A percentile compares a stretch with the other conserved stretches of the same genome.
These are phyloP conservation scores for Leucosporidium yakuticum DNA, from an alignment of 768 basidiomycete species.

Conservation along the genomic window DNA sequence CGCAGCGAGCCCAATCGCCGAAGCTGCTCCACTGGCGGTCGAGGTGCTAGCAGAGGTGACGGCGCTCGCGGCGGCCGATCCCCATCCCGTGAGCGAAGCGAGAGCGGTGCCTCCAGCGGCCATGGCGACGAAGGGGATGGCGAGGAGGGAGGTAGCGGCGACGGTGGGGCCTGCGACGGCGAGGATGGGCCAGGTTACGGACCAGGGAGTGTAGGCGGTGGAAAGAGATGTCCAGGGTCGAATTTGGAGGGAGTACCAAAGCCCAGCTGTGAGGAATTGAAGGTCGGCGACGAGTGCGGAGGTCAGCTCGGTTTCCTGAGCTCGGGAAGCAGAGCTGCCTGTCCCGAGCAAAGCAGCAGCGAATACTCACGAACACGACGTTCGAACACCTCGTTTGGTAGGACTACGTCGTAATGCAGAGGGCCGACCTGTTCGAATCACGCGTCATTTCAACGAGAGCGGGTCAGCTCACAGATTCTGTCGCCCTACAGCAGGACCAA, in stretches of 20 bases:
- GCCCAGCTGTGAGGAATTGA: neutral
- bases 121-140: constrained; percentile 28
- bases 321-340: too few relatives aligned
- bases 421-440: constrained; percentile 15
- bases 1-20: constrained; percentile 10
- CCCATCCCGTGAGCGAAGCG: constrained; percentile 21
- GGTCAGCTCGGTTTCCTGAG: neutral
- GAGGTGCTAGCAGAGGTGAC: neutral
- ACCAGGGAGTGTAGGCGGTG: constrained; percentile 21
- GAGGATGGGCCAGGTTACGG: constrained; percentile 26
- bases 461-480: neutral
- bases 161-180: constrained; percentile 21
- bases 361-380: constrained; percentile 24
- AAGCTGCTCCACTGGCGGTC: neutral
- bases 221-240: constrained; percentile 13
- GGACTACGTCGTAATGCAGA: constrained; percentile 25
- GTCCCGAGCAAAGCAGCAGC: too few relatives aligned
- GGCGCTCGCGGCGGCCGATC: constrained; percentile 9
- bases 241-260: constrained; percentile 25
- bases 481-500: neutral
- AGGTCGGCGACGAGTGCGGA: neutral
- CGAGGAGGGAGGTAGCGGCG: constrained; percentile 27
- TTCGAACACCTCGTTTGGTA: constrained; percentile 23
- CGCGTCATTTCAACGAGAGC: neutral
- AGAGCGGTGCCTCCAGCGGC: constrained; percentile 24